phyloP scores from a whole-genome alignment of 1,139 yeast species.

The Sugiyamaella novakii region DNA sequence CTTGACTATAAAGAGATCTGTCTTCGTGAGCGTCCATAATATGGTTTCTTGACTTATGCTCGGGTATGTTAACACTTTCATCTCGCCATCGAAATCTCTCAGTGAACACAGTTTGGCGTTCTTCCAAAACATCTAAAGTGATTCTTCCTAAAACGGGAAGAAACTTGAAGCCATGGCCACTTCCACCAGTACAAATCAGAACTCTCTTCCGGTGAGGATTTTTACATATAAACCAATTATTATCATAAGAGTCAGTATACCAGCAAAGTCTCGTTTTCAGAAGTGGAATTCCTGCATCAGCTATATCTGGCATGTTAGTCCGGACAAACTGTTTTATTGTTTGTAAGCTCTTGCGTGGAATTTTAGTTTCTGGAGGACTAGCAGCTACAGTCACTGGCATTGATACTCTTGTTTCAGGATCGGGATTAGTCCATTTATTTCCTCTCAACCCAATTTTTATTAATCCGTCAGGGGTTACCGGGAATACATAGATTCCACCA shows the following conservation, averaged over 20 bases:
- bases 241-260: constrained; percentile 50
- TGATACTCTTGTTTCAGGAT: constrained; percentile 12
- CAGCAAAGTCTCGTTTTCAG: constrained; percentile 43
- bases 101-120: background rate
- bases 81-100: constrained; percentile 6
- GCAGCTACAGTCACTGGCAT: constrained; percentile 20
- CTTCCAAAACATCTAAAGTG: constrained; percentile 5
- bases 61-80: background rate
- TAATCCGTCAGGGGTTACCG: constrained; percentile 23
- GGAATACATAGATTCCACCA: constrained; percentile 25
- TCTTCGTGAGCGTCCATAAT: background rate
- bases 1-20: constrained; percentile 2
- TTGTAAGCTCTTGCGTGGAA: constrained; percentile 18
- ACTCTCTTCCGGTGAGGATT: constrained; percentile 39
- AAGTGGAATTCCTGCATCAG: constrained; percentile 19
- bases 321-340: constrained; percentile 18
- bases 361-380: constrained; percentile 19
- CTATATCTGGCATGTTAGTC: constrained; percentile 24
- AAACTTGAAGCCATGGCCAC: constrained; percentile 43
- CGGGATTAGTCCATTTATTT: constrained; percentile 23
- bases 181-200: constrained; percentile 51
- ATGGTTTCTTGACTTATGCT: constrained; percentile 3
- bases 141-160: constrained; percentile 24
- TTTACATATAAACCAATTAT: constrained; percentile 23
- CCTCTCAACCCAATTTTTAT: constrained; percentile 25